Evolutionary conservation across 805 yeast species (phyloP), one percentile per base, ranked within the genome.

Genomic region (Metschnikowia corniflorae): DNA sequence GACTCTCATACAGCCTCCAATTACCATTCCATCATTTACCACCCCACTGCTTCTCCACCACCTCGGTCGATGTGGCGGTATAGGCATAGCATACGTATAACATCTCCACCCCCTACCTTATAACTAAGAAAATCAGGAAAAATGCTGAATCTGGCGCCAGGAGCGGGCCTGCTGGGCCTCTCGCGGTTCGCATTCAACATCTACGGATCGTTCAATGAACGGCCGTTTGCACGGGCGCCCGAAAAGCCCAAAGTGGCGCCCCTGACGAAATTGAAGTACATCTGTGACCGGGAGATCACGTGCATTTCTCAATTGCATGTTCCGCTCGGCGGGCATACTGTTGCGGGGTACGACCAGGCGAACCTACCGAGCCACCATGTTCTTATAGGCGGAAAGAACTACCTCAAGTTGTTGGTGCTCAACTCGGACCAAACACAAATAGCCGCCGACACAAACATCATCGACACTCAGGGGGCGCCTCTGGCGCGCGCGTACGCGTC

Each of bases 111-210:
- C n/a, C n/a, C n/a, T n/a, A n/a, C n/a, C n/a, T n/a, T n/a, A n/a
- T n/a, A n/a, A n/a, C n/a, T n/a, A n/a, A n/a, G n/a, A n/a, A n/a
- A n/a, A n/a, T n/a, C n/a, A n/a, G n/a, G n/a, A n/a, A n/a, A n/a
- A n/a, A 21, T 21, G 24, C 12, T n/a, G 3, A 21, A 10, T 10
- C 24, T 38, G 29, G 12, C 40, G 10, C 36, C 39, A 22, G 29
- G 33, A 17, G 29, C 38, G 32, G 43, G 39, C 35, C 45, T 46
- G 38, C 53, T 53, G 53, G 41, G 46, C 23, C 57, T 75, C 40
- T 76, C 82, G 4, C 63, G 78, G 30, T 70, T 78, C 55, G 82
- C 83, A 0, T 77, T 74, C 61, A 73, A 76, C 47, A 74, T 77
- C 24, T 78, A 78, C 54, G 82, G 82, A 21, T 50, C 61, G 14